phyloP scores from a whole-genome alignment of 2,329 filamentous ascomycete genomes.

The Periglandula ipomoeae region DNA sequence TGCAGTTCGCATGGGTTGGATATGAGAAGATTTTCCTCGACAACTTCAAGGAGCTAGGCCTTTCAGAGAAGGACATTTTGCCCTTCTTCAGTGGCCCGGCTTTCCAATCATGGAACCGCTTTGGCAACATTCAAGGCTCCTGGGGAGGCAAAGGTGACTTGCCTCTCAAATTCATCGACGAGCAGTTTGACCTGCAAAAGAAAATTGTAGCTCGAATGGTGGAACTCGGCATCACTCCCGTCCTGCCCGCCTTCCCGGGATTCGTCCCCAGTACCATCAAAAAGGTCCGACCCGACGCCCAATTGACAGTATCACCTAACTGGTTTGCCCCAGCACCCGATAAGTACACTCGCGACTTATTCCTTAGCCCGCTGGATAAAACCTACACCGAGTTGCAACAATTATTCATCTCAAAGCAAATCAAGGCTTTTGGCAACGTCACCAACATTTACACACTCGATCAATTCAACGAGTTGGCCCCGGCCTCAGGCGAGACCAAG shows the following conservation, averaged over 20 bases:
- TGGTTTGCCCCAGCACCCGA: conserved; percentile 25
- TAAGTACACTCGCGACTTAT: conserved; percentile 35
- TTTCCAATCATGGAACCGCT: conserved; percentile 44
- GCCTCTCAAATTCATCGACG: conserved; percentile 35
- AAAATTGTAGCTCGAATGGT: conserved; percentile 40
- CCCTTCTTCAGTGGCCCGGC: conserved; percentile 40
- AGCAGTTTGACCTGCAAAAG: conserved; percentile 37
- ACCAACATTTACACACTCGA: conserved; percentile 40
- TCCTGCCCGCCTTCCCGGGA: conserved; percentile 40
- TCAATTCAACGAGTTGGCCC: conserved; percentile 44
- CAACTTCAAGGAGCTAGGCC: conserved; percentile 34
- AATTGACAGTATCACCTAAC: conserved; percentile 30
- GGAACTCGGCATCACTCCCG: conserved; percentile 42
- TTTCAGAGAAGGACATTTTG: conserved; percentile 33
- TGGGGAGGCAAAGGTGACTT: conserved; percentile 32
- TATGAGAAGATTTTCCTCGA: conserved; percentile 40
- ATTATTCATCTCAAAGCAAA: conserved; percentile 36
- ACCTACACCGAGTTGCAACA: conserved; percentile 33
- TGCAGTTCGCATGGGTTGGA: conserved; percentile 43
- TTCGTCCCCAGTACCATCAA: conserved; percentile 35
- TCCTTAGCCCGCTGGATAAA: conserved; percentile 36
- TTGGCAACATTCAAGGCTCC: conserved; percentile 42
- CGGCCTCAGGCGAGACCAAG: conserved; percentile 32
- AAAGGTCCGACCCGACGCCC: conserved; percentile 32
- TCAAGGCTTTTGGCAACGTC: conserved; percentile 36